Percentiles rank a stretch among this genome's conserved stretches.
phyloP scores from a whole-genome alignment of 1,284 basidiomycete genomes.

The Pseudozyma flocculosa region DNA sequence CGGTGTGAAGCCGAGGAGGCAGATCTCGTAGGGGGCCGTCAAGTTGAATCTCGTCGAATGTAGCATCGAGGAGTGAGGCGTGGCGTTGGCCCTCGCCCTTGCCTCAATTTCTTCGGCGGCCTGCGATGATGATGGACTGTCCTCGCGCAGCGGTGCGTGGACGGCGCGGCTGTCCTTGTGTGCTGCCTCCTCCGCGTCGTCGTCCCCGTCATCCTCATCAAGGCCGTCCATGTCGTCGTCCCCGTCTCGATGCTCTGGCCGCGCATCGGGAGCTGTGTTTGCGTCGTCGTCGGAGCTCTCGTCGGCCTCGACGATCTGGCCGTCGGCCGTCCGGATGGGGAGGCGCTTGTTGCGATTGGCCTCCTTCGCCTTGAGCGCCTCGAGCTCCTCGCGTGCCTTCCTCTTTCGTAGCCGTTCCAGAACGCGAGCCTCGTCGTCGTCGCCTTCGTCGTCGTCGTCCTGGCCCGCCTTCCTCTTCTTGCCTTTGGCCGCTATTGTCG shows the following conservation, averaged over 20 bases:
- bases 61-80: slow-evolving; percentile 26
- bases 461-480: slow-evolving; percentile 14
- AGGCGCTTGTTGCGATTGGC: slow-evolving; percentile 22
- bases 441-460: not conserved
- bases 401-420: slow-evolving; percentile 31
- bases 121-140: slow-evolving; percentile 3
- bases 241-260: slow-evolving; percentile 11
- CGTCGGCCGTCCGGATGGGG: slow-evolving; percentile 9
- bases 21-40: slow-evolving; percentile 46
- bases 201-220: slow-evolving; percentile 9
- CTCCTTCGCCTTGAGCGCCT: slow-evolving; percentile 6
- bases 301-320: slow-evolving; percentile 10
- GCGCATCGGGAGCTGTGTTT: slow-evolving; percentile 21
- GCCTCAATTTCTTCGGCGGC: slow-evolving; percentile 8
- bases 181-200: slow-evolving; percentile 4
- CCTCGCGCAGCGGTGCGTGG: slow-evolving; percentile 20
- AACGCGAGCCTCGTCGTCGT: slow-evolving; percentile 38
- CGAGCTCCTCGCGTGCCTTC: slow-evolving; percentile 20
- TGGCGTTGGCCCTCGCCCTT: not conserved
- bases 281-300: not conserved
- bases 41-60: slow-evolving; percentile 45
- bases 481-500: slow-evolving; percentile 3
- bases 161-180: slow-evolving; percentile 31
- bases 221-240: slow-evolving; percentile 4
- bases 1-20: slow-evolving; percentile 4